Conservation (phyloP, 2,329 filamentous ascomycete species). For the Thielaviopsis musarum region DNA sequence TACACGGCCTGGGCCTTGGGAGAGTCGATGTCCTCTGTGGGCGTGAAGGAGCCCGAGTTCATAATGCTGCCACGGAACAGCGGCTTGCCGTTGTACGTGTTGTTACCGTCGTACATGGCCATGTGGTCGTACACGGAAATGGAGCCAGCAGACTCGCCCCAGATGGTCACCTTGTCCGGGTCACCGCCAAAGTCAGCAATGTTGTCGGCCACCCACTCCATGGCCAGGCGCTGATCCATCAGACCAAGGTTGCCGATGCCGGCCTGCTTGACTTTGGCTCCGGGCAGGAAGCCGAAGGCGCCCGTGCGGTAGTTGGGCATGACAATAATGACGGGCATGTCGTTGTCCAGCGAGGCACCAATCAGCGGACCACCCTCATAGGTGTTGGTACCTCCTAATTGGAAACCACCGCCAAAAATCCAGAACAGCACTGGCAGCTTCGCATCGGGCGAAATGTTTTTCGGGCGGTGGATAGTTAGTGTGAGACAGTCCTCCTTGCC, state of each 20-base stretch:
- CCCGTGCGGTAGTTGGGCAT: constrained; percentile 47
- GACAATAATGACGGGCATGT: constrained; percentile 45
- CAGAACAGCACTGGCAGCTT: constrained; percentile 39
- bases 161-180: constrained; percentile 45
- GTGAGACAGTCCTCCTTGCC: constrained; percentile 36
- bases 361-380: constrained; percentile 24
- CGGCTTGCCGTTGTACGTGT: constrained; percentile 44
- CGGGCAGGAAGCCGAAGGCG: constrained; percentile 45
- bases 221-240: constrained; percentile 40
- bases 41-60: constrained; percentile 37
- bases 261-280: constrained; percentile 36
- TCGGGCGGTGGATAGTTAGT: constrained; percentile 30
- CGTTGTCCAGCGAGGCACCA: constrained; percentile 21
- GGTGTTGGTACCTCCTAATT: constrained; percentile 19
- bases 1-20: constrained; percentile 39
- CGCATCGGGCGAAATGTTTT: constrained; percentile 22
- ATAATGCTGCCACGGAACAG: constrained; percentile 51
- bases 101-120: constrained; percentile 41
- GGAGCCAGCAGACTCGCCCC: constrained; percentile 41
- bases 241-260: constrained; percentile 42
- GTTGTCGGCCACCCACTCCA: constrained; percentile 48
- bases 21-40: constrained; percentile 35
- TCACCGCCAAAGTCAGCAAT: constrained; percentile 51
- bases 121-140: constrained; percentile 49
- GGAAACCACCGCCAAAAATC: constrained; percentile 39